Evolutionary conservation across 805 yeast species (phyloP).

Genomic region (Hanseniaspora nectarophila): DNA sequence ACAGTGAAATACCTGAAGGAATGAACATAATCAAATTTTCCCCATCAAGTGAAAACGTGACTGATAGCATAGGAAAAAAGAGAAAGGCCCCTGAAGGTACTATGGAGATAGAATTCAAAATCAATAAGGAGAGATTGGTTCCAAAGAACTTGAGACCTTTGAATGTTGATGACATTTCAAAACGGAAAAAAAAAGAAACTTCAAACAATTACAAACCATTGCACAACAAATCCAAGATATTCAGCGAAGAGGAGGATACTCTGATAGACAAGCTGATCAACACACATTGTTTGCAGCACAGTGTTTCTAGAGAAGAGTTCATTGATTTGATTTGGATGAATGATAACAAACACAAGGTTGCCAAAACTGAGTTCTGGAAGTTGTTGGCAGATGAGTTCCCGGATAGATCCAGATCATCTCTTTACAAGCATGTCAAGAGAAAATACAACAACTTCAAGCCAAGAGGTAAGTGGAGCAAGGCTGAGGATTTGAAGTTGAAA

Average conservation of each 20-base stretch:
- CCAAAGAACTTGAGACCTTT: conserved; percentile 14
- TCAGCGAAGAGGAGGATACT: conserved; percentile 41
- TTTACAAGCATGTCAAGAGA: conserved; percentile 86
- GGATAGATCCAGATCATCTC: conserved; percentile 72
- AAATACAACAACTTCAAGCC: conserved; percentile 77
- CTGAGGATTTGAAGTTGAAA: conserved; percentile 61
- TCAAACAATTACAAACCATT: conserved; percentile 24
- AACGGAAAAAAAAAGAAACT: conserved; percentile 34
- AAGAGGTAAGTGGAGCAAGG: conserved; percentile 81
- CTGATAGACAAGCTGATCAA: conserved; percentile 63
- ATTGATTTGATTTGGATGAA: conserved; percentile 81
- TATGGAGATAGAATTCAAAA: conserved; percentile 13
- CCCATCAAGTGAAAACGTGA: not conserved
- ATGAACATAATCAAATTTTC: not conserved
- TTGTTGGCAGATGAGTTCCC: conserved; percentile 67
- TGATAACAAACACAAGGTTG: conserved; percentile 67
- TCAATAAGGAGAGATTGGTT: conserved; percentile 18
- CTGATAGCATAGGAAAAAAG: not conserved
- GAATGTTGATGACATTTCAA: not conserved
- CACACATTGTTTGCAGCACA: conserved; percentile 54
- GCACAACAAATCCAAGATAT: conserved; percentile 17
- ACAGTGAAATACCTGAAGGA: not conserved
- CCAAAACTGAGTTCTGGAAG: conserved; percentile 56
- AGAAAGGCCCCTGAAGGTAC: not conserved
- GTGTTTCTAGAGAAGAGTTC: conserved; percentile 52